phyloP scores from a whole-genome alignment of 768 basidiomycete genomes.

The Tephrocybe sp. region DNA sequence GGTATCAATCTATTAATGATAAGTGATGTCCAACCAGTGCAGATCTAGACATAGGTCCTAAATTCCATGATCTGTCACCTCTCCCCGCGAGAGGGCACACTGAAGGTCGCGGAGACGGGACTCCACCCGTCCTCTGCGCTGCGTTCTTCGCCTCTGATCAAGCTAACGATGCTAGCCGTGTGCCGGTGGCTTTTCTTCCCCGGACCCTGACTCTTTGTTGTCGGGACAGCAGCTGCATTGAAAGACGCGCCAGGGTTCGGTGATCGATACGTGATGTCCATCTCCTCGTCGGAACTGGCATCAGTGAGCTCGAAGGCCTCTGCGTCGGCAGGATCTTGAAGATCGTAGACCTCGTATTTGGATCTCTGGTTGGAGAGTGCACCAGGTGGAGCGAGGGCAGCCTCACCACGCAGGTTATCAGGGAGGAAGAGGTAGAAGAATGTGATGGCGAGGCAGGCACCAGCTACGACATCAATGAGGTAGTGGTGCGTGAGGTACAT shows the following conservation, averaged over 20 bases:
- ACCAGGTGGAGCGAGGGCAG: conserved; percentile 51
- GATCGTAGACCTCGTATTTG: conserved; percentile 79
- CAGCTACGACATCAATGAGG: conserved; percentile 95
- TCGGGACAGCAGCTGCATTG: conserved; percentile 29
- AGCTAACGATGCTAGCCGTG: conserved; percentile 82
- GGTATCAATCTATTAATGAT: conserved; percentile 11
- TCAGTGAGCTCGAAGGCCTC: conserved; percentile 58
- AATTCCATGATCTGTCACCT: neutral
- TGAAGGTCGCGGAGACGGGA: conserved; percentile 47
- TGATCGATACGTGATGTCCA: conserved; percentile 71
- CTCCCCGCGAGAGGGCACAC: conserved; percentile 7
- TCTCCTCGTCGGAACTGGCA: conserved; percentile 62
- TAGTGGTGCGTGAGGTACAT: conserved; percentile 99
- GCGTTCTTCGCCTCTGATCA: conserved; percentile 76
- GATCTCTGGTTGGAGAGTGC: conserved; percentile 31
- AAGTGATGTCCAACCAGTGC: neutral
- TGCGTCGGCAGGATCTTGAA: conserved; percentile 61
- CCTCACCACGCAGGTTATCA: conserved; percentile 64
- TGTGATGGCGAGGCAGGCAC: conserved; percentile 84
- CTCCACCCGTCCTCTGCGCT: conserved; percentile 83
- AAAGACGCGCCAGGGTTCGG: conserved; percentile 46
- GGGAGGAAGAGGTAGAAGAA: conserved; percentile 91
- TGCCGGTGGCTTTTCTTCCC: conserved; percentile 59
- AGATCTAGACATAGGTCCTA: neutral
- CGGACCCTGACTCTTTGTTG: conserved; percentile 21